Conservation (phyloP, 352 stramenopile genomes). For the Saprolegnia diclina region DNA sequence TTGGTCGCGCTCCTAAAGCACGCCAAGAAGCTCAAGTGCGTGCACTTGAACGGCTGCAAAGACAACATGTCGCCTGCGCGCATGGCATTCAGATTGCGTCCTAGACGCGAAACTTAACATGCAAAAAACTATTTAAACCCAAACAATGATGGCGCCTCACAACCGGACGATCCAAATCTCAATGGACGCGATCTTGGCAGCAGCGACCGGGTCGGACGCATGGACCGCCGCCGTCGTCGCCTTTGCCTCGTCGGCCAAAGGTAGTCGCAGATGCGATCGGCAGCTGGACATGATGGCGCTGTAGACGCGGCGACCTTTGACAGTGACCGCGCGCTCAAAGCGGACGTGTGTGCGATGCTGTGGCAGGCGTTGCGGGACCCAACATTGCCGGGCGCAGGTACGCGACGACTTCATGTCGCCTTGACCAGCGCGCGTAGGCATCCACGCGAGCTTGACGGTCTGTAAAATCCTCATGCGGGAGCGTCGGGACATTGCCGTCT, state of each 20-base stretch:
- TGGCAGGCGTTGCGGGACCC: too few species aligned
- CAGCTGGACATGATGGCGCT: too few species aligned
- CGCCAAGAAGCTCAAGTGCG: conserved; percentile 30
- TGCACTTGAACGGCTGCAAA: conserved; percentile 71
- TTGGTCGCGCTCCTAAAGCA: conserved; percentile 46
- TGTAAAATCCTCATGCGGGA: conserved; percentile 21
- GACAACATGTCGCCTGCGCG: conserved; percentile 31
- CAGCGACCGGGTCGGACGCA: neutral
- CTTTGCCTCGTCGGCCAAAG: neutral
- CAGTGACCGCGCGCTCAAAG: too few species aligned
- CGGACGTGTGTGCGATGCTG: too few species aligned
- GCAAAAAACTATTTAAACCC: conserved; percentile 11
- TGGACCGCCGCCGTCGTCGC: neutral
- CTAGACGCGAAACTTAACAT: neutral
- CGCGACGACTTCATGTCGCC: too few species aligned
- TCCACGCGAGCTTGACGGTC: neutral
- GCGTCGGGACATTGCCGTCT: neutral
- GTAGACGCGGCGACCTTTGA: too few species aligned
- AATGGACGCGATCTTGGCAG: conserved; percentile 3
- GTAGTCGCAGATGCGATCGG: neutral
- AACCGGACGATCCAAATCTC: neutral
- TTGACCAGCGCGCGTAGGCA: neutral
- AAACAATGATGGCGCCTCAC: neutral
- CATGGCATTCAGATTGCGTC: conserved; percentile 6
- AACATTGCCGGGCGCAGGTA: too few species aligned